Conservation (phyloP, 768 basidiomycete genomes). For the Naganishia randhawae region DNA sequence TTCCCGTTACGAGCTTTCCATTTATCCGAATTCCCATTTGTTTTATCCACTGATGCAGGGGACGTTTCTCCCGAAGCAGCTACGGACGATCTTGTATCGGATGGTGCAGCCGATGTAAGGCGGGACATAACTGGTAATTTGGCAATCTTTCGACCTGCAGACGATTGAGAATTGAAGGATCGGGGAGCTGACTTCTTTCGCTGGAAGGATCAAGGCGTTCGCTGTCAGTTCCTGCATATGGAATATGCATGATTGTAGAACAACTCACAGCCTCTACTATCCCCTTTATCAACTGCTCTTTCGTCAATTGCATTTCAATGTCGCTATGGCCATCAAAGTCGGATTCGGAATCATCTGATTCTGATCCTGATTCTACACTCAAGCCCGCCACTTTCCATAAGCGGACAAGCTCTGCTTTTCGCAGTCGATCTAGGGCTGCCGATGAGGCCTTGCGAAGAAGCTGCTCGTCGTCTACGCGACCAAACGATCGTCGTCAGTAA, state of each 20-base stretch:
- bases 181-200: slow-evolving; percentile 10
- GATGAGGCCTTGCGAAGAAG: slow-evolving; percentile 44
- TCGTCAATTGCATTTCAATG: slow-evolving; percentile 35
- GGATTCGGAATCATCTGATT: neutral
- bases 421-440: slow-evolving; percentile 40
- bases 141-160: neutral
- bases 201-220: neutral
- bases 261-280: slow-evolving; percentile 42
- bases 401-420: slow-evolving; percentile 47
- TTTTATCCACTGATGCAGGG: neutral
- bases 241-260: neutral
- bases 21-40: neutral
- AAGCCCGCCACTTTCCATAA: slow-evolving; percentile 50
- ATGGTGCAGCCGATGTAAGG: slow-evolving; percentile 4
- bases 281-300: slow-evolving; percentile 47
- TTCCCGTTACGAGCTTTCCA: neutral
- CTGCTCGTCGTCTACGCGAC: slow-evolving; percentile 46
- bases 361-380: slow-evolving; percentile 33
- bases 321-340: slow-evolving; percentile 37
- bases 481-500: too few species aligned
- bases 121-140: slow-evolving; percentile 2
- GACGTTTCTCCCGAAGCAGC: slow-evolving; percentile 31
- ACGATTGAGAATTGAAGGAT: slow-evolving; percentile 10
- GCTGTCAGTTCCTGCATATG: too few species aligned
- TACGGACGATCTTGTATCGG: slow-evolving; percentile 21